Conservation (phyloP, 352 stramenopile species). For the Phytophthora pluvialis region DNA sequence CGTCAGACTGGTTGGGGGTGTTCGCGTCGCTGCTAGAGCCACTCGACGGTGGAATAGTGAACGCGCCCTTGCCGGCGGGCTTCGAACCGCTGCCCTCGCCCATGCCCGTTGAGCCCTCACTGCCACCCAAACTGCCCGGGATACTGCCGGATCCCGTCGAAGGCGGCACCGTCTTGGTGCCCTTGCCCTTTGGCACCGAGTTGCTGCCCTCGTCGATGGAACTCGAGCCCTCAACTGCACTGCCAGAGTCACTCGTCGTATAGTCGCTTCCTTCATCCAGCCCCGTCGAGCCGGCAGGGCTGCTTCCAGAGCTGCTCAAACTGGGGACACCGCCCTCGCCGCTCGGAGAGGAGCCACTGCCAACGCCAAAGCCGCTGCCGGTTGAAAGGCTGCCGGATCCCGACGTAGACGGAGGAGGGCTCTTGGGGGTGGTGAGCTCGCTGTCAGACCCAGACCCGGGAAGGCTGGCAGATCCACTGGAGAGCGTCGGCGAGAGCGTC, state of each 20-base stretch:
- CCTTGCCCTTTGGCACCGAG: conserved; percentile 6
- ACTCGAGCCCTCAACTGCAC: conserved; percentile 14
- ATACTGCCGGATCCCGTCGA: conserved; percentile 4
- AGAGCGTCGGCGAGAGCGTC: too few species aligned
- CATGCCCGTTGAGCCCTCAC: conserved; percentile 2
- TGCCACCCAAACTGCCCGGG: background rate
- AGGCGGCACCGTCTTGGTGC: conserved; percentile 1
- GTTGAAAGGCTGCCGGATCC: conserved; percentile 3
- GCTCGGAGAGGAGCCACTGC: conserved; percentile 4
- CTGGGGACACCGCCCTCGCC: background rate
- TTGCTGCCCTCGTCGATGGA: conserved; percentile 14
- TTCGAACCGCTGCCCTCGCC: background rate
- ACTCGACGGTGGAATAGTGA: too few species aligned
- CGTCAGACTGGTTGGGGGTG: conserved; percentile 16
- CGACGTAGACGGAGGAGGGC: background rate
- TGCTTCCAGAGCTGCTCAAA: conserved; percentile 18
- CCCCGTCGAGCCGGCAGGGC: conserved; percentile 3
- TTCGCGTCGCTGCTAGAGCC: conserved; percentile 18
- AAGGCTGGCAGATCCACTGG: too few species aligned
- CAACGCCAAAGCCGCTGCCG: conserved; percentile 1
- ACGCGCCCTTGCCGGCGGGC: too few species aligned
- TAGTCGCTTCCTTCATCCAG: conserved; percentile 14
- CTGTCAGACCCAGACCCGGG: too few species aligned
- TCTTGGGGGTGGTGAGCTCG: too few species aligned
- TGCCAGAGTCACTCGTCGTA: conserved; percentile 5